These are phyloP conservation scores for Solanum hybrid DNA, from an alignment of 305 asterid species.

Conservation along the genomic window DNA sequence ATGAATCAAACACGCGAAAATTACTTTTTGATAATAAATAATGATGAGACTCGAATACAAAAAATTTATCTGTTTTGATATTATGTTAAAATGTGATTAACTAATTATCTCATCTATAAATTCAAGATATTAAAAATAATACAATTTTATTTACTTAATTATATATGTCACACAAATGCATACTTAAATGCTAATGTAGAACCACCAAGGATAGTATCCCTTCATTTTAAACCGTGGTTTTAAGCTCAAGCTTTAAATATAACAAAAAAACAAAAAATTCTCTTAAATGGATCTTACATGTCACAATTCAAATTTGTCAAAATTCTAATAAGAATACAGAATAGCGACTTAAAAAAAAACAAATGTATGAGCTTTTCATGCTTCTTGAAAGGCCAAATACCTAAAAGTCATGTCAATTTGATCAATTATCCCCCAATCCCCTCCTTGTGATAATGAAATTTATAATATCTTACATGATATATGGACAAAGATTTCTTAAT, in stretches of 20 bases:
- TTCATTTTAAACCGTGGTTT: not conserved
- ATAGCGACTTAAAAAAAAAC: not conserved
- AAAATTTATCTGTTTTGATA: not conserved
- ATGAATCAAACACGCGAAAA: not conserved
- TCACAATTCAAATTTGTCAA: not conserved
- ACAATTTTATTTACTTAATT: not conserved
- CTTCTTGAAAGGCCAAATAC: not conserved
- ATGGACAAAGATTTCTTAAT: not conserved
- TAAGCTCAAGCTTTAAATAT: not conserved
- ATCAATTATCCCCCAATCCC: not conserved
- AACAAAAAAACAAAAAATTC: not conserved
- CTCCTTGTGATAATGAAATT: not conserved
- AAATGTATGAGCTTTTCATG: not conserved
- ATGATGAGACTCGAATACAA: not conserved
- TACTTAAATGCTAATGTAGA: not conserved
- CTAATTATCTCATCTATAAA: not conserved
- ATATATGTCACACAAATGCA: not conserved
- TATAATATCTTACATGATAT: not conserved
- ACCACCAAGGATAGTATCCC: not conserved
- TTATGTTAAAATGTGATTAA: not conserved
- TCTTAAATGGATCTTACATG: not conserved
- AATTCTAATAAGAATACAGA: not conserved
- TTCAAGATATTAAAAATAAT: not conserved
- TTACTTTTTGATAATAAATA: not conserved
- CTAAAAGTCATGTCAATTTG: not conserved